Base-by-base conservation (phyloP, 768 basidiomycete genomes). In the Sutorius australiensis region DNA sequence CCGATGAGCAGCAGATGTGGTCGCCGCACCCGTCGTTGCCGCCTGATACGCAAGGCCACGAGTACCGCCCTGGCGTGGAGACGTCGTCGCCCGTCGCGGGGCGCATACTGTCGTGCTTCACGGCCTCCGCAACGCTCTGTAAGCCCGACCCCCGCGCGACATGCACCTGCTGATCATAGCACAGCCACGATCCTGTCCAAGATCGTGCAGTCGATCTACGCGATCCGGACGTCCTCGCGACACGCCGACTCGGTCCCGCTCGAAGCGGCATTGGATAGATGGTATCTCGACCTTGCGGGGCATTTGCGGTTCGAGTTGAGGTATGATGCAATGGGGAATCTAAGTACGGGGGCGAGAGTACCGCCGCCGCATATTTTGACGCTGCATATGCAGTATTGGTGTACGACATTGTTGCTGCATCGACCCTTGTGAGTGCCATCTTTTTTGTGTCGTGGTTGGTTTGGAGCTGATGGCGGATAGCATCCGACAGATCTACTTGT, bases 301-400 rank as follows among this genome's bases (percentile, higher is more conserved):
- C 80, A 89, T 63, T 69, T 92, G 30, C 80, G 84, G 36, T 82
- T 80, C 59, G 85, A 87, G 55, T 71, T 79, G 24, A 77, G 75
- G 14, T 63, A 69, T 41, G 67, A 67, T 28, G 70, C 75, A 13
- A 64, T 67, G 52, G 80, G 65, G 12, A 65, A 59, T 33, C 53
- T 57, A 51, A 54, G 48, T 17, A 40, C 53, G 28, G 54, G 46
- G 17, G 39, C 38, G 4, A 65, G 68, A 69, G 17, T 74, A 17
- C 80, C 80, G 6, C 77, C 77, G 2, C 87, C 88, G 5, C 83
- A 88, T 58, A 70, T 88, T 24, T 70, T 91, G 51, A 86, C 85
- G 37, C 71, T 92, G 46, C 89, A 91, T 63, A 86, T 91, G 87
- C 86, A 89, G 61, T 91, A 90, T 62, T 92, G 89, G 89, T 88